A percentile compares a stretch with the other conserved stretches of the same genome.
Conservation (phyloP, 2,329 filamentous ascomycete species). For the Dendrostoma leiphaemia region DNA sequence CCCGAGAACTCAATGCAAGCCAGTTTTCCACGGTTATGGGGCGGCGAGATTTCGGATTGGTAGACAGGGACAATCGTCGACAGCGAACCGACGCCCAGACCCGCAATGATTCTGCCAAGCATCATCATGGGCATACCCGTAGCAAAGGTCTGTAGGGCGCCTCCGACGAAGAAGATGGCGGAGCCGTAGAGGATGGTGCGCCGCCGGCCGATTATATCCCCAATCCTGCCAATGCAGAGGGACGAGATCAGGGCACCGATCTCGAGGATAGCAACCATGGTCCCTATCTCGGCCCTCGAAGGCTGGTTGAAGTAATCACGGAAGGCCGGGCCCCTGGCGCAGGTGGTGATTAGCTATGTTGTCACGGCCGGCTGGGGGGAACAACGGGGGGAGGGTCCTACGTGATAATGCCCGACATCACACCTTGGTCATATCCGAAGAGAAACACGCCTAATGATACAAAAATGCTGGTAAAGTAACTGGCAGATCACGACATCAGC, state of each 20-base stretch:
- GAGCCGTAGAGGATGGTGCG: constrained; percentile 93
- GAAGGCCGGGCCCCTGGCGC: constrained; percentile 76
- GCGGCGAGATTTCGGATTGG: constrained; percentile 92
- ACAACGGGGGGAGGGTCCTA: constrained; percentile 36
- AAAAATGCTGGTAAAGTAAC: constrained; percentile 93
- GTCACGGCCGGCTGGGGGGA: constrained; percentile 22
- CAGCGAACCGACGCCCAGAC: constrained; percentile 81
- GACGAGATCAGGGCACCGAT: constrained; percentile 91
- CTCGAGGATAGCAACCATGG: constrained; percentile 96
- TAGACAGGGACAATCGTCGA: constrained; percentile 93
- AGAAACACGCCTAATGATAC: constrained; percentile 84
- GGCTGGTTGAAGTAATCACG: constrained; percentile 91
- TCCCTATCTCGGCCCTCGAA: constrained; percentile 82
- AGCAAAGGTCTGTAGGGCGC: constrained; percentile 79
- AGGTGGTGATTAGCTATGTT: constrained; percentile 1
- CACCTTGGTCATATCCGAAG: constrained; percentile 87
- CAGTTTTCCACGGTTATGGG: constrained; percentile 91
- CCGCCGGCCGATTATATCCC: constrained; percentile 86
- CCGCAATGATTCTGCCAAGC: constrained; percentile 77
- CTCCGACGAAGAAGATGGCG: constrained; percentile 80
- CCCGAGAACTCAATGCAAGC: constrained; percentile 98
- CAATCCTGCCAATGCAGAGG: constrained; percentile 79
- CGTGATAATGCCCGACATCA: constrained; percentile 76
- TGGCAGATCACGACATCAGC: constrained; percentile 33
- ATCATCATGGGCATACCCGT: constrained; percentile 88